phyloP scores from a whole-genome alignment of 2,329 filamentous ascomycete species.

The Atkinsonella hypoxylon region DNA sequence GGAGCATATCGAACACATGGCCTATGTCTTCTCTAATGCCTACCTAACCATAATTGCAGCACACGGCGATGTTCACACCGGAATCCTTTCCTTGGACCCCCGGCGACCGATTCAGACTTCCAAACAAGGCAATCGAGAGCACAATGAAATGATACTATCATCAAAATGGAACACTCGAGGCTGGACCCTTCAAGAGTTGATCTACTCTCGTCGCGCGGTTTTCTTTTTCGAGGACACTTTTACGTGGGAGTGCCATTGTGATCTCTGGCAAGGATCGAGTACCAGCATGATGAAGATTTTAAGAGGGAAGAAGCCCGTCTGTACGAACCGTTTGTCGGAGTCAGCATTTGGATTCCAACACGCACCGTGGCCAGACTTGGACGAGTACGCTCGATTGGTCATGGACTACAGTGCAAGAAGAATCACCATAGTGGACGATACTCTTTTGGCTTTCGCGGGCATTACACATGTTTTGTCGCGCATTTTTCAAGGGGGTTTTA shows the following conservation, averaged over 20 bases:
- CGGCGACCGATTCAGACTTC: constrained; percentile 17
- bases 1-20: constrained; percentile 31
- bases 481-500: constrained; percentile 29
- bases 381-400: constrained; percentile 31
- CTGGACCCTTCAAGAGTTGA: constrained; percentile 32
- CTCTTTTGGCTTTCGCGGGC: constrained; percentile 29
- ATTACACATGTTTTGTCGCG: constrained; percentile 30
- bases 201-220: constrained; percentile 30
- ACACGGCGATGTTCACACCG: constrained; percentile 26
- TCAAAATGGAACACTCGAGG: constrained; percentile 28
- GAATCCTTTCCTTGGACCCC: constrained; percentile 25
- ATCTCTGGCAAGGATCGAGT: constrained; percentile 26
- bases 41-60: constrained; percentile 33
- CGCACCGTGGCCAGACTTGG: constrained; percentile 31
- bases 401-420: constrained; percentile 30
- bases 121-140: constrained; percentile 16
- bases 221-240: constrained; percentile 32
- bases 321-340: constrained; percentile 18
- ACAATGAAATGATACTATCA: constrained; percentile 26
- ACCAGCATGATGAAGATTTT: constrained; percentile 20
- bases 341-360: constrained; percentile 27
- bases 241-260: constrained; percentile 35
- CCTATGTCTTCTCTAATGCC: constrained; percentile 31
- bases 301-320: constrained; percentile 20
- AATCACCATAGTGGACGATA: constrained; percentile 29